phyloP scores from a whole-genome alignment of 352 stramenopile species.

The Phytophthora fragariaefolia region DNA sequence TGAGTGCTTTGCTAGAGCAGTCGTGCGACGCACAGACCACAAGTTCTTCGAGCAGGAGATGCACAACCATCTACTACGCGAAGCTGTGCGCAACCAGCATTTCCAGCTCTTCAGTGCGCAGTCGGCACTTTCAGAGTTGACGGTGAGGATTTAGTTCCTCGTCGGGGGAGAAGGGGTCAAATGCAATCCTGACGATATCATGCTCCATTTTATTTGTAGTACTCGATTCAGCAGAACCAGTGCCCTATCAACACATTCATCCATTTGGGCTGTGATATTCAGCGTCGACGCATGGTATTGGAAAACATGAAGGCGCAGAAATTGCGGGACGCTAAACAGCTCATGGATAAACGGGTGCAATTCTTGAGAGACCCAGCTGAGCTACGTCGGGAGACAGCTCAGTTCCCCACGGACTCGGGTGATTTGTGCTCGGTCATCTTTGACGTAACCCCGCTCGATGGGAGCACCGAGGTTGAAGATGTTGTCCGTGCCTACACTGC shows the following conservation, averaged over 20 bases:
- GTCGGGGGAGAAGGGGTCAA: no score
- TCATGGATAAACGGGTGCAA: slow-evolving; percentile 55
- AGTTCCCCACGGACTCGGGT: slow-evolving; percentile 37
- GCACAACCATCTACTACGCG: slow-evolving; percentile 50
- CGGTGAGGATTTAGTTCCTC: slow-evolving; percentile 26
- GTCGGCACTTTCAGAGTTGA: slow-evolving; percentile 54
- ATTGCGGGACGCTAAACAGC: slow-evolving; percentile 49
- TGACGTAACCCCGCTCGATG: slow-evolving; percentile 35
- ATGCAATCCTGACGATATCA: slow-evolving; percentile 3
- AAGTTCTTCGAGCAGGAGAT: slow-evolving; percentile 49
- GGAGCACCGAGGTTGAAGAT: slow-evolving; percentile 9
- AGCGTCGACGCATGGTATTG: slow-evolving; percentile 42
- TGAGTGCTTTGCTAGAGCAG: slow-evolving; percentile 23
- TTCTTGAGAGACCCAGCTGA: slow-evolving; percentile 46
- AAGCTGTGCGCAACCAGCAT: slow-evolving; percentile 56
- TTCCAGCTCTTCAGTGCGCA: slow-evolving; percentile 51
- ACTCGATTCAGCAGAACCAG: slow-evolving; percentile 37
- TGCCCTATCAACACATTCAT: slow-evolving; percentile 56
- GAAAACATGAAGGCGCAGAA: slow-evolving; percentile 55
- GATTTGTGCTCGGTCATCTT: slow-evolving; percentile 45
- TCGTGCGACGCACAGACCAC: slow-evolving; percentile 24
- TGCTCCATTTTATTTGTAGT: slow-evolving; percentile 17
- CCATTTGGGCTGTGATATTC: slow-evolving; percentile 45
- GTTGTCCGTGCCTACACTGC: slow-evolving; percentile 25
- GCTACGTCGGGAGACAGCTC: slow-evolving; percentile 33